Base-by-base conservation (phyloP, 768 basidiomycete species). In the Mycena latifolia region DNA sequence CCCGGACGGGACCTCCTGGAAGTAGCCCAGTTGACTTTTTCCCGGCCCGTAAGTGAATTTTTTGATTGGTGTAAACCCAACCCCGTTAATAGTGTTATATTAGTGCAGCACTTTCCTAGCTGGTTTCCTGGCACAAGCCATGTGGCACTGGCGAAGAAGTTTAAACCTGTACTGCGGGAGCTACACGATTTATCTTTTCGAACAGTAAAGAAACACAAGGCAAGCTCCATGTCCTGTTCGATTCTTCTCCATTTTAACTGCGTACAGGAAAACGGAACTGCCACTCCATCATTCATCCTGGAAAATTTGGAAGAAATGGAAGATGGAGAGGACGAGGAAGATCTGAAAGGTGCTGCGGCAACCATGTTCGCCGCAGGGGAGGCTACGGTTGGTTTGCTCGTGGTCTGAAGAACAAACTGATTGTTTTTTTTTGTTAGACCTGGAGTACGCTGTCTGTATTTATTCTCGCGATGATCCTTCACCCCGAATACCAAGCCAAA, bases 401-500 rank as follows among this genome's bases (percentile, higher is more conserved):
- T 20, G 2, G 15, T 25, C 37, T 29, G 18, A 29, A 20, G 46
- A 31, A 41, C 50, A 14, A 14, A 18, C 12, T 12, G n/a, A n/a
- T n/a, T n/a, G n/a, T n/a, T n/a, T n/a, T n/a, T n/a, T 14, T 10
- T 20, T 15, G 20, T 52, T 20, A 64, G 63, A 64, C 63, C 4
- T 56, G 63, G 55, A 33, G 46, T 15, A 43, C 51, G 5, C 51
- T 54, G 11, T 11, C 24, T 5, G 69, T 51, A 20, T 79, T 79
- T 56, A 24, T 81, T 31, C 62, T 79, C 9, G 74, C 74, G 7
- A 78, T 80, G 78, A 55, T 74, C 0, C 41, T 73, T 2, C 65
- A 78, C 51, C 80, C 78, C 0, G 73, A 78, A 22, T 65, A 63
- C 8, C 79, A 79, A 43, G 65, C 18, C 0, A 75, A 75, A 35